These are phyloP conservation scores for Mariannaea elegans DNA, from an alignment of 2,329 filamentous ascomycete genomes.

Conservation along the genomic window DNA sequence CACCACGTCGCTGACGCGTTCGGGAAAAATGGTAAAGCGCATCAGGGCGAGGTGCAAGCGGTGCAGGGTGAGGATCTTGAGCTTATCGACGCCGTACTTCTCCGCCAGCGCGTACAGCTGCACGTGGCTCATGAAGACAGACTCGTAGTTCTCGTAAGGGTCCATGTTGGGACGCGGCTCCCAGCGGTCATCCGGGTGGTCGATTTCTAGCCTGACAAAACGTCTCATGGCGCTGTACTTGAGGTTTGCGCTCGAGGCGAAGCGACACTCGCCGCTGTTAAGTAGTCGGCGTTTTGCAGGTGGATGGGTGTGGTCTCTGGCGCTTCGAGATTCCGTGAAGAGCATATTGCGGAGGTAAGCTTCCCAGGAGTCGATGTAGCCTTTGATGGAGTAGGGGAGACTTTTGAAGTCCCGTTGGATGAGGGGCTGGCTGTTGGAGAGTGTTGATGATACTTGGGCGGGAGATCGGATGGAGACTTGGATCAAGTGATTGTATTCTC, in stretches of 20 bases:
- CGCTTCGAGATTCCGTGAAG: neutral
- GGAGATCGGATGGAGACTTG: neutral
- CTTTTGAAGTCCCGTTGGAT: neutral
- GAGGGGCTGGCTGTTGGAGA: conserved; percentile 7
- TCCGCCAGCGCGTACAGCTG: conserved; percentile 39
- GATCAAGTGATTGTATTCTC: too few relatives aligned
- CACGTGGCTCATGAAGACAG: conserved; percentile 34
- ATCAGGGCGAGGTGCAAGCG: conserved; percentile 33
- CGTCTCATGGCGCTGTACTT: conserved; percentile 28
- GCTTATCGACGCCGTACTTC: conserved; percentile 32
- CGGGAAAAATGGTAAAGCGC: conserved; percentile 20
- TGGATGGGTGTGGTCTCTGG: neutral
- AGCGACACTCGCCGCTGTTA: neutral
- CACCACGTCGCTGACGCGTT: conserved; percentile 30
- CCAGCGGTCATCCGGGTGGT: neutral
- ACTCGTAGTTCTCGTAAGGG: conserved; percentile 14
- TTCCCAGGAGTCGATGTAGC: conserved; percentile 19
- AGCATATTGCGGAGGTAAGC: neutral
- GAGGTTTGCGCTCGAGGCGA: neutral
- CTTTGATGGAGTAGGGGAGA: conserved; percentile 22
- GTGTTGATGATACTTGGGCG: conserved; percentile 17
- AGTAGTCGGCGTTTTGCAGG: conserved; percentile 13
- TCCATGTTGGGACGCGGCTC: neutral
- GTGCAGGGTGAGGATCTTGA: conserved; percentile 26
- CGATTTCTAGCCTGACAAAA: conserved; percentile 10